These are phyloP conservation scores for Coccomyxa sp. DNA, from an alignment of 139 green algal species.

Conservation along the genomic window DNA sequence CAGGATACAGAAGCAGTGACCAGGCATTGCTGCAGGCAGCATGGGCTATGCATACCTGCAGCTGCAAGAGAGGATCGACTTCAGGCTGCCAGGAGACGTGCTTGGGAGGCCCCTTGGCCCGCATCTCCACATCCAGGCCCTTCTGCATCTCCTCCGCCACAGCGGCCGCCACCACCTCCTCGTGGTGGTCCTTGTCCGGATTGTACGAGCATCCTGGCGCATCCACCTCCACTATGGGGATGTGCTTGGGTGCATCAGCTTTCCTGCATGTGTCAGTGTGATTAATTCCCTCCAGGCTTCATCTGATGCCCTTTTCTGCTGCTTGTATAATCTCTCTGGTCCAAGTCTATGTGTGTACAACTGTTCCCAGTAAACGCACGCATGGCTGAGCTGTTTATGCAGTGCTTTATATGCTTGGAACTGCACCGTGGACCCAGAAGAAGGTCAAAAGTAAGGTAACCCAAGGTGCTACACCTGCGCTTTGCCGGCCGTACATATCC, in stretches of 20 bases:
- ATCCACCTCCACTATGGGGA: slow-evolving; percentile 59
- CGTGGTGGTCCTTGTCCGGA: slow-evolving; percentile 57
- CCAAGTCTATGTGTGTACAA: neutral
- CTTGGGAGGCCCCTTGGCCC: slow-evolving; percentile 8
- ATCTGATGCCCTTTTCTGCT: no score
- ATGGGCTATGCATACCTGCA: slow-evolving; percentile 24
- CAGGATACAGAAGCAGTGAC: slow-evolving; percentile 6
- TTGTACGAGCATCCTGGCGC: slow-evolving; percentile 83
- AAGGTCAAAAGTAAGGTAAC: no score
- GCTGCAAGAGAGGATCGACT: slow-evolving; percentile 33
- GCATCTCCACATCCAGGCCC: slow-evolving; percentile 29
- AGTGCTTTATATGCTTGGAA: no score
- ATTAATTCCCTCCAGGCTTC: neutral
- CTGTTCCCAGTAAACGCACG: neutral
- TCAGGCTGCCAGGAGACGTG: slow-evolving; percentile 28
- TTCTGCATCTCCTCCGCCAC: slow-evolving; percentile 76
- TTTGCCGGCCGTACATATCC: neutral
- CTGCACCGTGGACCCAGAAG: no score
- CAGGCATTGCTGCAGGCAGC: slow-evolving; percentile 1
- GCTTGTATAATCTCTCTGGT: no score
- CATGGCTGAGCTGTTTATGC: no score
- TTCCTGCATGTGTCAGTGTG: neutral
- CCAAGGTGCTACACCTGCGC: no score
- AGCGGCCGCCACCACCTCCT: slow-evolving; percentile 74
- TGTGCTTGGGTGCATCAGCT: neutral